These are phyloP conservation scores for Aureobasidium pullulans DNA, from an alignment of 2,329 filamentous ascomycete genomes.

Conservation along the genomic window DNA sequence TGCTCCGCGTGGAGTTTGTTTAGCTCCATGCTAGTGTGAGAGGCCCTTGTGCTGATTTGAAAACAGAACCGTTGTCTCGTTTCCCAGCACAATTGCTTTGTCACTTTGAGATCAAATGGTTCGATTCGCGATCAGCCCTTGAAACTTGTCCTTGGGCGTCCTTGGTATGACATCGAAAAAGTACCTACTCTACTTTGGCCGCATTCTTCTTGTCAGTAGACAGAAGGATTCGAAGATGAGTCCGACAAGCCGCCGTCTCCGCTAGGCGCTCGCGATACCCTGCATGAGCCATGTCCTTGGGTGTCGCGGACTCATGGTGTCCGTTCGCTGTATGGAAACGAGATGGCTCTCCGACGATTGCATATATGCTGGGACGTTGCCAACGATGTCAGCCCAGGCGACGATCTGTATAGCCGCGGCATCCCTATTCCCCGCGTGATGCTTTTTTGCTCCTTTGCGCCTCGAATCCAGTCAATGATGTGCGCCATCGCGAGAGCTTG, in stretches of 20 bases:
- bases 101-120: neutral
- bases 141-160: neutral
- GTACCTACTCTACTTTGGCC: neutral
- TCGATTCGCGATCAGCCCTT: neutral
- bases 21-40: neutral
- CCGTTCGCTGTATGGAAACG: neutral
- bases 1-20: constrained; percentile 4
- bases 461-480: neutral
- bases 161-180: neutral
- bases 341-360: neutral
- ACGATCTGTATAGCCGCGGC: neutral
- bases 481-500: constrained; percentile 6
- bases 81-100: constrained; percentile 10
- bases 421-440: constrained; percentile 2
- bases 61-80: neutral
- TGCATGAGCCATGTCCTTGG: constrained; percentile 8
- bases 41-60: neutral
- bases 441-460: neutral
- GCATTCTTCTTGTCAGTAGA: neutral
- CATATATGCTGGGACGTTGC: constrained; percentile 11
- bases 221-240: neutral
- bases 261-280: neutral
- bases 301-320: neutral
- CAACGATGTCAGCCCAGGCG: constrained; percentile 11
- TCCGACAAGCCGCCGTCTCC: constrained; percentile 6